Base-by-base conservation (phyloP, 2,329 filamentous ascomycete genomes). In the Ceratocystis diversiconidia region DNA sequence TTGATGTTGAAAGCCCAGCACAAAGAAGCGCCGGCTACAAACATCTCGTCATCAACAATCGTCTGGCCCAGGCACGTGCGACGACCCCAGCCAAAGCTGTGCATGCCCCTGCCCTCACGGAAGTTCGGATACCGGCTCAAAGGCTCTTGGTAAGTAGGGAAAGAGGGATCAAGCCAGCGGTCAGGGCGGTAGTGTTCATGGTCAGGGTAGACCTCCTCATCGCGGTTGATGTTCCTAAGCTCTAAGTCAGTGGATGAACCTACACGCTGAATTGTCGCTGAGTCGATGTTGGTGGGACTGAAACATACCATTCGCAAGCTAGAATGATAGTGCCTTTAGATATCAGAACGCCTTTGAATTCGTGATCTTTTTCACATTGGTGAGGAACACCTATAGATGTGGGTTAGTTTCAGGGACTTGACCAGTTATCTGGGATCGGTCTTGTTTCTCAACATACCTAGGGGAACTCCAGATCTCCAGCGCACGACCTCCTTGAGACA, bases 131-230 rank as follows among this genome's bases (percentile, higher is more conserved):
- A 86, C 65, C 79, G 78, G 1, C 79, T 79, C n/a, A 87, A 78
- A 0, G 85, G 85, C 70, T 82, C 83, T 70, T 85, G 81, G 74
- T 81, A 87, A 0, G 84, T 85, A 0, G 85, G 85, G 78, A 80
- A 87, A 22, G 75, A 75, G n/a, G 80, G 73, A 69, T 85, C 80
- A 10, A 88, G 77, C 76, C 82, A 88, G 48, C 85, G 79, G 69
- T 85, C 83, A 0, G 85, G 84, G 32, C 77, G 80, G 74, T 79
- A 87, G 69, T 74, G 78, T 61, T 87, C 83, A n/a, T 83, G 81
- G 70, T 86, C 81, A 1, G 83, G 83, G 70, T 87, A 88, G 65
- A 79, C 80, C 44, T 74, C 74, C 1, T 79, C 77, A 68, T 86
- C 82, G 55, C 82, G 80, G 71, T 83, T 80, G 71, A 85, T 80